phyloP scores from a whole-genome alignment of 352 stramenopile genomes.

The Globisporangium nodosum region DNA sequence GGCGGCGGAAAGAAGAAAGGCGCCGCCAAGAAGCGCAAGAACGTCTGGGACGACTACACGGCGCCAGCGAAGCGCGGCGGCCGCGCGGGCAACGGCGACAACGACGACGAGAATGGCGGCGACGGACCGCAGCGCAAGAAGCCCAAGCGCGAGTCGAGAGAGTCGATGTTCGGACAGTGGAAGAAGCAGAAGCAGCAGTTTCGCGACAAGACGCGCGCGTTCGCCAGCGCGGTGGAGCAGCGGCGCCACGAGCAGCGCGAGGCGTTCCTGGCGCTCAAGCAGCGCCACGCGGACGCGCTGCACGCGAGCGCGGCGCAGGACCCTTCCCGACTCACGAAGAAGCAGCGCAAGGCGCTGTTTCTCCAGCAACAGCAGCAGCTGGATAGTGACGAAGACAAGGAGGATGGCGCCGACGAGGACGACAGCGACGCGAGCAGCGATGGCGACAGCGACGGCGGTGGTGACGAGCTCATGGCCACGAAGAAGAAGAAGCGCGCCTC shows the following conservation, averaged over 20 bases:
- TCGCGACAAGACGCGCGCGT: constrained; percentile 35
- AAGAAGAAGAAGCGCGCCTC: constrained; percentile 20
- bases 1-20: constrained; percentile 33
- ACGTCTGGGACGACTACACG: constrained; percentile 42
- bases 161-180: constrained; percentile 77
- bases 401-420: neutral
- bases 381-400: neutral
- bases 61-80: constrained; percentile 11
- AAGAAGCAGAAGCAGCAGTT: constrained; percentile 54
- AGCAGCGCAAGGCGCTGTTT: constrained; percentile 2
- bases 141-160: constrained; percentile 12
- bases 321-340: constrained; percentile 9
- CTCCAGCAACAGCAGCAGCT: neutral
- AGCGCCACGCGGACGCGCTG: constrained; percentile 31
- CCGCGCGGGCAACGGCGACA: neutral
- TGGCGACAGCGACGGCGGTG: constrained; percentile 2
- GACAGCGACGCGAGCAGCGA: constrained; percentile 12
- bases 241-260: constrained; percentile 49
- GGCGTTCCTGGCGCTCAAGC: constrained; percentile 26
- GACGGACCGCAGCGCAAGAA: constrained; percentile 10
- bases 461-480: constrained; percentile 15
- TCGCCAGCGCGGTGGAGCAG: constrained; percentile 32
- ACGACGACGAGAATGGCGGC: constrained; percentile 8
- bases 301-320: constrained; percentile 21
- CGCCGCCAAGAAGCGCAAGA: constrained; percentile 43